Evolutionary conservation across 2,329 filamentous ascomycete species (phyloP).

Genomic region (Trichoderma atrobrunneum): DNA sequence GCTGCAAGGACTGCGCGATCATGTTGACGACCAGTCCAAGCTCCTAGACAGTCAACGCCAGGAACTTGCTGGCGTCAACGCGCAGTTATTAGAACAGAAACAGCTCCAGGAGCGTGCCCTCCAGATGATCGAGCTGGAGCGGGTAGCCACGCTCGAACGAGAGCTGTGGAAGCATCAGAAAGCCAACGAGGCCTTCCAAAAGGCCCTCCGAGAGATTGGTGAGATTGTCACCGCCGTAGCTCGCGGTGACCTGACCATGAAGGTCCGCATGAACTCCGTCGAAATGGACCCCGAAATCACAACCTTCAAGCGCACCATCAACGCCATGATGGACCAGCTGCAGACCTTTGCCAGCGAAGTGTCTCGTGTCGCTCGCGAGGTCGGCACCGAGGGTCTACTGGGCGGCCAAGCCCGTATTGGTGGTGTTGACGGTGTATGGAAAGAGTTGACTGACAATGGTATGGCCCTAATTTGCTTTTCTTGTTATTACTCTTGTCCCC

Average conservation of each 20-base stretch:
- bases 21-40: slow-evolving; percentile 90
- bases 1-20: slow-evolving; percentile 79
- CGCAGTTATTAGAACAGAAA: slow-evolving; percentile 82
- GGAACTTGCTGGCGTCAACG: slow-evolving; percentile 80
- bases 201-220: slow-evolving; percentile 92
- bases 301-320: slow-evolving; percentile 96
- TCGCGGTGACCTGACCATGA: slow-evolving; percentile 92
- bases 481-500: neutral
- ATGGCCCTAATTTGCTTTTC: slow-evolving; percentile 24
- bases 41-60: slow-evolving; percentile 84
- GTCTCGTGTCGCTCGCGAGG: slow-evolving; percentile 88
- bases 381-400: slow-evolving; percentile 91
- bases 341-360: slow-evolving; percentile 97
- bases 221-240: slow-evolving; percentile 97
- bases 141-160: slow-evolving; percentile 84
- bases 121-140: slow-evolving; percentile 75
- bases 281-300: slow-evolving; percentile 99
- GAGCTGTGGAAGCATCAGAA: slow-evolving; percentile 97
- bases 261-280: slow-evolving; percentile 90
- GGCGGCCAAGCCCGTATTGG: slow-evolving; percentile 92
- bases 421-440: slow-evolving; percentile 95
- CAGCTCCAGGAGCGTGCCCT: slow-evolving; percentile 79
- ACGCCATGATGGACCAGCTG: slow-evolving; percentile 98
- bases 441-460: slow-evolving; percentile 88
- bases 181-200: slow-evolving; percentile 97